These are phyloP conservation scores for Lipomyces chichibuensis DNA, from an alignment of 805 yeast genomes.

Conservation along the genomic window DNA sequence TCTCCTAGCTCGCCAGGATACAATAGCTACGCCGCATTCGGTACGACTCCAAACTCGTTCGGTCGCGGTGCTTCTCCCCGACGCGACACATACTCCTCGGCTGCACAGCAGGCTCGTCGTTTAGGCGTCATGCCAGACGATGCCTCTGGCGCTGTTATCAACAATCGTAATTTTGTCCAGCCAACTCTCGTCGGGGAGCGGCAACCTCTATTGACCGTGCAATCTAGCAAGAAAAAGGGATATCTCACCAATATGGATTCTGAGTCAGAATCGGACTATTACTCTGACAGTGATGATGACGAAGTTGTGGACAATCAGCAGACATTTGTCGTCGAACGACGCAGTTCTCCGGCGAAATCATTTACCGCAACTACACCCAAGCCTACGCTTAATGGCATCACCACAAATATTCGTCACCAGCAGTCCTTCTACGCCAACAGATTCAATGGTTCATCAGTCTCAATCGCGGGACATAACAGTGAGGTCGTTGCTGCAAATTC, in stretches of 20 bases:
- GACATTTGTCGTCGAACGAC: slow-evolving; percentile 26
- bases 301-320: slow-evolving; percentile 33
- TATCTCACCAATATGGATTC: slow-evolving; percentile 21
- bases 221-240: slow-evolving; percentile 1
- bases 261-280: slow-evolving; percentile 27
- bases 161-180: slow-evolving; percentile 24
- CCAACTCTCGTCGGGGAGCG: slow-evolving; percentile 31
- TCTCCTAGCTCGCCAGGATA: slow-evolving; percentile 11
- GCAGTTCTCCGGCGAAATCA: slow-evolving; percentile 16
- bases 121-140: slow-evolving; percentile 19
- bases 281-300: slow-evolving; percentile 24
- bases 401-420: slow-evolving; percentile 13
- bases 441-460: slow-evolving; percentile 19
- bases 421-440: slow-evolving; percentile 25
- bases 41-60: slow-evolving; percentile 5
- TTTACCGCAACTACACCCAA: slow-evolving; percentile 3
- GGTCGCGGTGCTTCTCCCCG: slow-evolving; percentile 26
- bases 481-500: slow-evolving; percentile 33
- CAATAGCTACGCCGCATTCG: slow-evolving; percentile 3
- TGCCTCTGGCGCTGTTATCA: slow-evolving; percentile 17
- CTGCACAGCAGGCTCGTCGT: slow-evolving; percentile 19
- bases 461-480: slow-evolving; percentile 31
- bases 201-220: slow-evolving; percentile 24
- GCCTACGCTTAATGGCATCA: not conserved
- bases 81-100: slow-evolving; percentile 24